Percentiles rank a stretch among this genome's conserved stretches.
phyloP scores from a whole-genome alignment of 306 rosid genomes.

The Trichosanthes cucumerina region DNA sequence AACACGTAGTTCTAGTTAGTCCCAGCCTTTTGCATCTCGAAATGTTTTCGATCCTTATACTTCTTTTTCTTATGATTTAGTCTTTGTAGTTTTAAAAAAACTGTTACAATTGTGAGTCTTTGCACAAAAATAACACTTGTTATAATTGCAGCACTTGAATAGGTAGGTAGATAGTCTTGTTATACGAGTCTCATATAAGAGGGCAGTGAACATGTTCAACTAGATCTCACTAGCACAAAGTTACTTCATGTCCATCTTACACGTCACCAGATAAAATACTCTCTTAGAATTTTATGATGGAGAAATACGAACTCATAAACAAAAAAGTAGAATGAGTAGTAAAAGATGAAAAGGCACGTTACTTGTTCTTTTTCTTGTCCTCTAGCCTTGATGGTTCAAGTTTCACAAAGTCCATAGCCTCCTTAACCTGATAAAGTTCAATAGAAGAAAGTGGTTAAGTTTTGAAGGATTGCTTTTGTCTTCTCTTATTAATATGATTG shows the following conservation, averaged over 20 bases:
- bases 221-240: not conserved
- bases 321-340: not conserved
- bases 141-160: not conserved
- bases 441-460: not conserved
- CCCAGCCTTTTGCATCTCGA: not conserved
- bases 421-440: conserved; percentile 37
- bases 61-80: not conserved
- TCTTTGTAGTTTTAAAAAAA: not conserved
- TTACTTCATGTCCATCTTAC: not conserved
- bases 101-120: not conserved
- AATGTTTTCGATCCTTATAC: not conserved
- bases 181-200: not conserved
- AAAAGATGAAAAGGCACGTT: not conserved
- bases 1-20: not conserved
- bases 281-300: not conserved
- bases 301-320: not conserved
- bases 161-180: not conserved
- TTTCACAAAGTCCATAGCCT: conserved; percentile 46
- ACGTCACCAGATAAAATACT: not conserved
- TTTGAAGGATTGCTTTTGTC: not conserved
- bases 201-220: not conserved
- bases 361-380: conserved; percentile 50
- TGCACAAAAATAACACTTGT: not conserved
- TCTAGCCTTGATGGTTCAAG: conserved; percentile 32
- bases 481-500: not conserved